Conservation (phyloP, 1,284 basidiomycete genomes). For the Cystobasidiaceae sp. region DNA sequence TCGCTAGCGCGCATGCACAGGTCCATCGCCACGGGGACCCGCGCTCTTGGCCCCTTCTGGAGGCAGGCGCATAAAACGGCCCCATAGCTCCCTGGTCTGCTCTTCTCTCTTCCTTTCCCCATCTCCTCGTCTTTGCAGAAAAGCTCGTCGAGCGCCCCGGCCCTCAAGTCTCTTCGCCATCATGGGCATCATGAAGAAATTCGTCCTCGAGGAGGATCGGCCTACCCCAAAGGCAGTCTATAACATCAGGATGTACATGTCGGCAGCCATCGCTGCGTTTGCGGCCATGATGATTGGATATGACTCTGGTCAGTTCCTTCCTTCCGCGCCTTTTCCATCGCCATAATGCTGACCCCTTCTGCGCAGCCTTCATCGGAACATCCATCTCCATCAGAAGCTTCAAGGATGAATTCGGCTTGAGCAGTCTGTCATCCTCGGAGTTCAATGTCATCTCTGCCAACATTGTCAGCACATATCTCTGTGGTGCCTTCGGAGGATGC, state of each 20-base stretch:
- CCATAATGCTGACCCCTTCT: neutral
- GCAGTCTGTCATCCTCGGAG: neutral
- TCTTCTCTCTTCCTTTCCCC: no score
- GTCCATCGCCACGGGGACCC: no score
- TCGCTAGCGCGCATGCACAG: no score
- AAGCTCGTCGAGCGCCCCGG: no score
- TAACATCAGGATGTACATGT: constrained; percentile 47
- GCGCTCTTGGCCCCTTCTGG: no score
- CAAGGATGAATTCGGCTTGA: neutral
- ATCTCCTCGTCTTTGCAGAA: constrained; percentile 1
- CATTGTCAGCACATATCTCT: constrained; percentile 47
- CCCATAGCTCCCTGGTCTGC: no score
- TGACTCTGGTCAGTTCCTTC: constrained; percentile 42
- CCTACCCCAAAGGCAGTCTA: constrained; percentile 52
- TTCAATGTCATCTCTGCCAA: constrained; percentile 40
- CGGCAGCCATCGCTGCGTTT: constrained; percentile 25
- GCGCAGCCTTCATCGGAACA: neutral
- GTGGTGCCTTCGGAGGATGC: constrained; percentile 46
- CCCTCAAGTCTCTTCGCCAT: neutral
- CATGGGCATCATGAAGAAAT: constrained; percentile 2
- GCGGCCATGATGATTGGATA: constrained; percentile 35
- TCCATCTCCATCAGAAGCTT: neutral
- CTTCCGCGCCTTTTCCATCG: constrained; percentile 28
- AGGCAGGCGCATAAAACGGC: no score
- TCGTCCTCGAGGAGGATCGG: constrained; percentile 45